Percentiles rank a stretch among this genome's conserved stretches.
Evolutionary conservation across 331 rosid genomes (phyloP).

Genomic region (Pyrus hybrid): DNA sequence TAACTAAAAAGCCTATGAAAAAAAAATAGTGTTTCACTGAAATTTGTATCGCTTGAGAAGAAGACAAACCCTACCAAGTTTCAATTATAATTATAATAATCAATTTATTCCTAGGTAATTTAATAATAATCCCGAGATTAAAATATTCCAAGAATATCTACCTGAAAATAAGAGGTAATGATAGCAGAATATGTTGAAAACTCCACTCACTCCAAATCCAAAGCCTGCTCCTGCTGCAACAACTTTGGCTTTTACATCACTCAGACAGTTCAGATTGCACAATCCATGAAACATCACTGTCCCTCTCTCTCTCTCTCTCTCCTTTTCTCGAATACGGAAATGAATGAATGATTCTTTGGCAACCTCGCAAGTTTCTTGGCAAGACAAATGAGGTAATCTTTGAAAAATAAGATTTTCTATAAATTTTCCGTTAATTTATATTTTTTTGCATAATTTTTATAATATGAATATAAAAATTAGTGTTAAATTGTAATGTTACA

Average conservation of each 20-base stretch:
- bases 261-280: slow-evolving; percentile 53
- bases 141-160: slow-evolving; percentile 34
- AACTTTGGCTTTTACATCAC: slow-evolving; percentile 27
- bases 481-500: too few species aligned
- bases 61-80: not conserved
- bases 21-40: slow-evolving; percentile 56
- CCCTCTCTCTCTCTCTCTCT: not conserved
- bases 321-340: slow-evolving; percentile 6
- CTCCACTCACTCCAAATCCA: slow-evolving; percentile 25
- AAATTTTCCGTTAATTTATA: too few species aligned
- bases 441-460: too few species aligned
- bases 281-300: slow-evolving; percentile 60
- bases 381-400: too few species aligned
- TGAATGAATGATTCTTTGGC: not conserved
- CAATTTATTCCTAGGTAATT: not conserved
- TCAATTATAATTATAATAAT: slow-evolving; percentile 20
- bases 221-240: slow-evolving; percentile 18
- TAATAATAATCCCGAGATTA: slow-evolving; percentile 4
- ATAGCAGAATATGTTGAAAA: slow-evolving; percentile 81
- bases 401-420: too few species aligned
- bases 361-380: slow-evolving; percentile 23
- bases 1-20: too few species aligned
- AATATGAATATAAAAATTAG: too few species aligned
- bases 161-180: slow-evolving; percentile 42
- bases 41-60: slow-evolving; percentile 31